A percentile compares a stretch with the other conserved stretches of the same genome.
Conservation (phyloP, 768 basidiomycete genomes). For the Amylocystis lapponica region DNA sequence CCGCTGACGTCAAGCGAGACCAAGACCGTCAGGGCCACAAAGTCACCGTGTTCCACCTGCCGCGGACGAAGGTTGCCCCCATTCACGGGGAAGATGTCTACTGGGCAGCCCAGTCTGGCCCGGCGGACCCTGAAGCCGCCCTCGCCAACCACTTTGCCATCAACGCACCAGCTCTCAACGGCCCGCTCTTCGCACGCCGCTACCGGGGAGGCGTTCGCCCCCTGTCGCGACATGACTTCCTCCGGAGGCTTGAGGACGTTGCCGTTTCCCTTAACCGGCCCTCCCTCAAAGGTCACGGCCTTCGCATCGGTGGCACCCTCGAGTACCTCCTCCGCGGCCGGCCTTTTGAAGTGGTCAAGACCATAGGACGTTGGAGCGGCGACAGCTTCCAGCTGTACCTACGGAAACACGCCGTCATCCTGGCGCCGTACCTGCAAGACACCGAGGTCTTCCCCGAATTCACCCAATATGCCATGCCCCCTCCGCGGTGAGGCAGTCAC, state of each 20-base stretch:
- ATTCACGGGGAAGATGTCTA: conserved; percentile 26
- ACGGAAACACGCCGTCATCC: conserved; percentile 20
- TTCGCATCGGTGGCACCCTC: conserved; percentile 26
- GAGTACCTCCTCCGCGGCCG: conserved; percentile 32
- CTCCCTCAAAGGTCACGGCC: conserved; percentile 25
- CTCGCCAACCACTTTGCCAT: conserved; percentile 24
- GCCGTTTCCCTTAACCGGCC: conserved; percentile 5
- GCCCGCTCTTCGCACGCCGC: conserved; percentile 31
- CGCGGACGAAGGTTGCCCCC: conserved; percentile 11
- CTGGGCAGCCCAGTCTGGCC: conserved; percentile 25
- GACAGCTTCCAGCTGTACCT: conserved; percentile 28
- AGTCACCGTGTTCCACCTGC: conserved; percentile 24
- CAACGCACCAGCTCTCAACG: conserved; percentile 21
- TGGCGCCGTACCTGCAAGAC: conserved; percentile 26
- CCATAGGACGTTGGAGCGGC: conserved; percentile 31
- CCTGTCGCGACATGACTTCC: conserved; percentile 25
- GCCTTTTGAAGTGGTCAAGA: conserved; percentile 32
- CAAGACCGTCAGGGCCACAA: conserved; percentile 21
- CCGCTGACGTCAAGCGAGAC: conserved; percentile 9
- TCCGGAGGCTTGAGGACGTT: conserved; percentile 10
- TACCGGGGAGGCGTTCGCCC: too few species aligned
- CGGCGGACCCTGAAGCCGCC: conserved; percentile 19
- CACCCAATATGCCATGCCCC: conserved; percentile 1
- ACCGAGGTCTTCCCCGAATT: not conserved
- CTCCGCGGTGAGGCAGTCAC: not conserved